Percentiles rank a stretch among this genome's conserved stretches.
phyloP scores from a whole-genome alignment of 2,329 filamentous ascomycete genomes.

The Orbilia ellipsospora region DNA sequence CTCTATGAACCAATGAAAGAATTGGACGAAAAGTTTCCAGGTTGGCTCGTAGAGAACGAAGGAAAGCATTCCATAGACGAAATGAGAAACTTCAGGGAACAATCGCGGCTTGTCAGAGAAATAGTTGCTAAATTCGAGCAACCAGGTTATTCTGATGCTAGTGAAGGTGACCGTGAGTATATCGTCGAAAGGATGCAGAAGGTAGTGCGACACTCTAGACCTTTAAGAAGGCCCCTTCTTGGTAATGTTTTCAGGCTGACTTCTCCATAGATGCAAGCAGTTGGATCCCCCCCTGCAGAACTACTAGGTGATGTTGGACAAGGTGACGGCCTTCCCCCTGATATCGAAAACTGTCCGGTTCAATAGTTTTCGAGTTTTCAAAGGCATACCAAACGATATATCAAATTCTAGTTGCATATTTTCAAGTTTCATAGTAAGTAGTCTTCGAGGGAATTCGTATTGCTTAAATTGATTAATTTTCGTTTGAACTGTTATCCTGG shows the following conservation, averaged over 20 bases:
- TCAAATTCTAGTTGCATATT: background rate
- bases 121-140: conserved; percentile 92
- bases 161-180: conserved; percentile 83
- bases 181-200: conserved; percentile 98
- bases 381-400: background rate
- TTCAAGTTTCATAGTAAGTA: too few species aligned
- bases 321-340: conserved; percentile 74
- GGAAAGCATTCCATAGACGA: conserved; percentile 76
- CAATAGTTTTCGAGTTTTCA: conserved; percentile 64
- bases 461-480: too few species aligned
- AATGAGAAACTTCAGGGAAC: conserved; percentile 80
- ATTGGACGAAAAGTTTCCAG: conserved; percentile 88
- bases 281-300: conserved; percentile 88
- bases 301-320: conserved; percentile 89
- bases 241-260: too few species aligned
- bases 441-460: too few species aligned
- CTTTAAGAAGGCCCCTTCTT: too few species aligned
- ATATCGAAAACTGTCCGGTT: conserved; percentile 72
- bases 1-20: conserved; percentile 99
- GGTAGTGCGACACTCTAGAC: conserved; percentile 66
- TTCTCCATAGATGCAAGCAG: conserved; percentile 85
- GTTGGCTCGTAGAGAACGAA: conserved; percentile 84
- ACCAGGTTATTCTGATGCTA: conserved; percentile 81
- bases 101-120: conserved; percentile 81
- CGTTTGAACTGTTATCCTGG: too few species aligned